Evolutionary conservation across 352 stramenopile species (phyloP).

Genomic region (Aphanomyces euteiches): DNA sequence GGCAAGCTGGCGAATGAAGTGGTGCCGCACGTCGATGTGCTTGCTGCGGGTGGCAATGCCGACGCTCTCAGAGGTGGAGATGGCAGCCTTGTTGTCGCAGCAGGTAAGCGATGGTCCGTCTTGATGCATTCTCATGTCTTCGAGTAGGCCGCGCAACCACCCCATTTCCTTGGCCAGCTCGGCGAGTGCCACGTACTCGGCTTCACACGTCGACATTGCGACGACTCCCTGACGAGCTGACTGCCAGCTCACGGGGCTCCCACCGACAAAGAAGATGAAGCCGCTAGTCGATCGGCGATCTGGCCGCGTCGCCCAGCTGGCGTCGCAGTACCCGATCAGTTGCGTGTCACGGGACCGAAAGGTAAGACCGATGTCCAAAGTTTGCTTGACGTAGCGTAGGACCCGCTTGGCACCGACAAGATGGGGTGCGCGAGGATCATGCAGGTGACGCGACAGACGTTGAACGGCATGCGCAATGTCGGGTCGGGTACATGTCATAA

Average conservation of each 20-base stretch:
- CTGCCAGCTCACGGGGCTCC: background rate
- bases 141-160: too few species aligned
- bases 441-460: constrained; percentile 6
- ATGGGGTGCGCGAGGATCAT: constrained; percentile 8
- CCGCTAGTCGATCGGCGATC: constrained; percentile 17
- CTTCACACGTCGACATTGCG: constrained; percentile 30
- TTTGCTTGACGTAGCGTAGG: constrained; percentile 7
- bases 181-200: constrained; percentile 34
- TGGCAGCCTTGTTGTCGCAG: too few species aligned
- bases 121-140: too few species aligned
- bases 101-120: too few species aligned
- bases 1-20: constrained; percentile 35
- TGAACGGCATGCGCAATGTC: constrained; percentile 32
- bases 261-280: constrained; percentile 1
- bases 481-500: constrained; percentile 32
- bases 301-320: constrained; percentile 23
- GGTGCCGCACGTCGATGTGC: constrained; percentile 35
- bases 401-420: constrained; percentile 7
- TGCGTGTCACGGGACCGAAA: background rate
- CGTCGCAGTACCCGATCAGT: constrained; percentile 2
- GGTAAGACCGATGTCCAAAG: background rate
- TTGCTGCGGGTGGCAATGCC: constrained; percentile 32
- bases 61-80: background rate
- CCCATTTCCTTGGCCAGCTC: constrained; percentile 22
- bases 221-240: constrained; percentile 12